Percentiles rank a stretch among this genome's conserved stretches.
Conservation (phyloP, 139 green algal genomes). For the Pseudopediastrum boryanum region DNA sequence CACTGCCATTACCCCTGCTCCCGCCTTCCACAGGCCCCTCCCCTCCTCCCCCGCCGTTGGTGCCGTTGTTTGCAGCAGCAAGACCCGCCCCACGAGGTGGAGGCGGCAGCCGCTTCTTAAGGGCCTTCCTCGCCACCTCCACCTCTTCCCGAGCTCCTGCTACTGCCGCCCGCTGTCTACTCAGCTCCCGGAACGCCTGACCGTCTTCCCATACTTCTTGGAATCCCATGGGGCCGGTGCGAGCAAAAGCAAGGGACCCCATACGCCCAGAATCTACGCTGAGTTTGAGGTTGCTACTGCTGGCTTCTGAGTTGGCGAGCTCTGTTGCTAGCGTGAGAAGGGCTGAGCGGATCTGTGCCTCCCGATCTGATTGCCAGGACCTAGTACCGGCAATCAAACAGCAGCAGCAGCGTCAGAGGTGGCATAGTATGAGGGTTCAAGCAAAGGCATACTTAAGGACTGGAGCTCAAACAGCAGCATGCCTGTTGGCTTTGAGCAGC, state of each 20-base stretch:
- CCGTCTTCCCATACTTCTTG: constrained; percentile 81
- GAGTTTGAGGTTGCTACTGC: constrained; percentile 29
- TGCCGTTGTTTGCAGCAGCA: too few relatives aligned
- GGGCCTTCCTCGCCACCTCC: constrained; percentile 70
- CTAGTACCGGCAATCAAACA: too few relatives aligned
- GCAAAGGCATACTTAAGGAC: not conserved
- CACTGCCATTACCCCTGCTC: not conserved
- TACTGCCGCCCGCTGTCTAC: constrained; percentile 42
- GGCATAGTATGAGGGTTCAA: not conserved
- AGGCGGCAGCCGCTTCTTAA: constrained; percentile 41
- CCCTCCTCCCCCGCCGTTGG: constrained; percentile 3
- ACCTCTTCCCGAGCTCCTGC: constrained; percentile 62
- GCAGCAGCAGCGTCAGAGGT: not conserved
- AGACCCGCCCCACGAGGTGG: not conserved
- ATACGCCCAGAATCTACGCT: constrained; percentile 40
- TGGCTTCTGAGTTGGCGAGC: constrained; percentile 3
- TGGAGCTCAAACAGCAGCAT: not conserved
- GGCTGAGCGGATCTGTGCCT: constrained; percentile 6
- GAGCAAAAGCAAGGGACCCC: constrained; percentile 41
- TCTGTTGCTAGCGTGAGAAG: not conserved
- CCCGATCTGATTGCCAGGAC: not conserved
- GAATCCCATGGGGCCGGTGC: constrained; percentile 47
- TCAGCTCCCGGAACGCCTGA: constrained; percentile 67
- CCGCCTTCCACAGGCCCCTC: constrained; percentile 9
- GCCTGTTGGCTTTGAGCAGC: not conserved